Evolutionary conservation across 306 rosid species (phyloP).

Genomic region (Trichosanthes cucumerina): DNA sequence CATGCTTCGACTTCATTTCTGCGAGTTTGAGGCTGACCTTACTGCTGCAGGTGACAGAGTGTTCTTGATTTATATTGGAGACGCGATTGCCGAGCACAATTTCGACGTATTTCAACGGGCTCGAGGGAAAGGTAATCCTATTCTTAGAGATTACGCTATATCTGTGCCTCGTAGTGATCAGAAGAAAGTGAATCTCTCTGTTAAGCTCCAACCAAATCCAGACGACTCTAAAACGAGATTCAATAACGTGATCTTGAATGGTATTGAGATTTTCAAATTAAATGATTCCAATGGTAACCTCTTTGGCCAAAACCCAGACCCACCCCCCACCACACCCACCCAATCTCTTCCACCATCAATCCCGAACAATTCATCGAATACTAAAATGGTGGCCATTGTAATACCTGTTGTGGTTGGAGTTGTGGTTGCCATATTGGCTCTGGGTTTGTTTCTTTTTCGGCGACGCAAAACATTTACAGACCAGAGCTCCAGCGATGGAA

Average conservation of each 20-base stretch:
- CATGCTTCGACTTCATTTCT: conserved; percentile 27
- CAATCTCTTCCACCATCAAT: neutral
- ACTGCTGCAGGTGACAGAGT: accelerated
- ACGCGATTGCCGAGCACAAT: neutral
- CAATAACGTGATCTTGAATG: conserved; percentile 28
- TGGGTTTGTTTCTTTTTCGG: neutral
- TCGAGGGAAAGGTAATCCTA: neutral
- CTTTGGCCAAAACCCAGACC: conserved; percentile 31
- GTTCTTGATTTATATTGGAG: conserved; percentile 23
- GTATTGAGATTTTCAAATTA: conserved; percentile 41
- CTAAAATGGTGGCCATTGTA: neutral
- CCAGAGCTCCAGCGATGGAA: neutral
- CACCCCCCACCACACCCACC: neutral
- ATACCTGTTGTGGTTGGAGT: conserved; percentile 8
- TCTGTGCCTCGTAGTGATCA: accelerated
- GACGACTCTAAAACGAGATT: neutral
- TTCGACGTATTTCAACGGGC: conserved; percentile 17
- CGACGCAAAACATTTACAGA: neutral
- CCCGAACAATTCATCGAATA: neutral
- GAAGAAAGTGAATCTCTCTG: conserved; percentile 10
- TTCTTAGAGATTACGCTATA: conserved; percentile 12
- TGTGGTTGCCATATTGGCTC: neutral
- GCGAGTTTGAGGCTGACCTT: neutral
- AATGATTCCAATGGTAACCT: conserved; percentile 7
- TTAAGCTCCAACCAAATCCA: conserved; percentile 10